Base-by-base conservation (phyloP, 306 rosid genomes). In the Gastrolobium bilobum region DNA sequence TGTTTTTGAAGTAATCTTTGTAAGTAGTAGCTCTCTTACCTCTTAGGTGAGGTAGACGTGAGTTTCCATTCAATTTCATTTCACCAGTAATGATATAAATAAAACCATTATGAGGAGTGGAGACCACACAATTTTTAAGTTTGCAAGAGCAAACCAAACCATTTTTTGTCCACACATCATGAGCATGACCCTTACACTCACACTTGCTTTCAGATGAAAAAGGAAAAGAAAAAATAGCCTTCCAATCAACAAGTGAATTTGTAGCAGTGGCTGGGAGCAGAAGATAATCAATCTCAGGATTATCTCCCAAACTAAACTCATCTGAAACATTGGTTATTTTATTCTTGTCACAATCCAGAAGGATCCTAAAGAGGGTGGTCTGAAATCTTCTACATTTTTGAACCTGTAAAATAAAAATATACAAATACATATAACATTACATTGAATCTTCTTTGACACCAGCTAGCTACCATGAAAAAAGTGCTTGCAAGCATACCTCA, bases 71-170 rank as follows among this genome's bases (percentile, higher is more conserved):
- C 75, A 87, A 53, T n/a, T 78, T 13, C 84, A 46, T 10, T 39
- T 50, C 29, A 30, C 53, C 84, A 52, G 73, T 71, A 52, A 86
- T 82, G 84, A 82, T 81, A 76, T 92, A 90, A 30, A 89, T 30
- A 33, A 1, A 0, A 73, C 33, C 75, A 48, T 50, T 90, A 74
- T 92, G 94, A 72, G 93, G 90, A 39, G 96, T 89, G 77, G 26
- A 78, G 11, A 92, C 90, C 73, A 92, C 42, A 29, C 91, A 87
- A 64, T 90, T 92, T 54, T 33, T 50, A 2, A 92, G 82, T 89
- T 79, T 83, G 76, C 94, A 89, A 35, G 81, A 67, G 83, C 94
- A 92, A 69, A 86, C 82, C 6, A 34, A 40, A 69, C 89, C 96
- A 34, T 42, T 66, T 84, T 68, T 69, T 20, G 92, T 89, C 29